Conservation (phyloP, 495 filamentous ascomycete species). For the Poronia punctata region DNA sequence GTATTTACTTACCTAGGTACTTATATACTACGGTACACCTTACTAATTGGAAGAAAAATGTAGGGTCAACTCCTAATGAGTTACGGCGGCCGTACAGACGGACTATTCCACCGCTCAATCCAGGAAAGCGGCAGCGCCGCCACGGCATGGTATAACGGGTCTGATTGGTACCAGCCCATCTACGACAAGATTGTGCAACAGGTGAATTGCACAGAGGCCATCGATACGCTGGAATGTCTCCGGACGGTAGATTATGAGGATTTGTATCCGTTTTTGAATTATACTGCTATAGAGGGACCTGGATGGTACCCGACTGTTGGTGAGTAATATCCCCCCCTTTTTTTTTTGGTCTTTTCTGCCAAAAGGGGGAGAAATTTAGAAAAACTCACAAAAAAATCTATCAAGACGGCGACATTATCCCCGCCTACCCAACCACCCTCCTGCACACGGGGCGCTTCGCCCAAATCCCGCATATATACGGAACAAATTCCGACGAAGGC, state of each 20-base stretch:
- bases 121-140: slow-evolving; percentile 38
- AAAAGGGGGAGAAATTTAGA: background rate
- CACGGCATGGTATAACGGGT: slow-evolving; percentile 27
- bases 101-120: slow-evolving; percentile 47
- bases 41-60: background rate
- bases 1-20: background rate
- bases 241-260: slow-evolving; percentile 25
- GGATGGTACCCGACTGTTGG: slow-evolving; percentile 39
- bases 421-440: slow-evolving; percentile 24
- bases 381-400: background rate
- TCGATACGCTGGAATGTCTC: slow-evolving; percentile 38
- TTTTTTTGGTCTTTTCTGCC: background rate
- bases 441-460: slow-evolving; percentile 39
- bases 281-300: slow-evolving; percentile 9
- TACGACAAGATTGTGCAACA: slow-evolving; percentile 37
- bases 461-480: slow-evolving; percentile 50
- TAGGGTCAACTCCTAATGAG: slow-evolving; percentile 27
- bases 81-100: slow-evolving; percentile 36
- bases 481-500: slow-evolving; percentile 57
- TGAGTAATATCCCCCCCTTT: slow-evolving; percentile 7
- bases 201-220: slow-evolving; percentile 30
- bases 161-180: slow-evolving; percentile 29
- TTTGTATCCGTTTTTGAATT: slow-evolving; percentile 22
- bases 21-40: background rate
- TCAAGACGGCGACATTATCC: slow-evolving; percentile 44